A percentile compares a stretch with the other conserved stretches of the same genome.
Evolutionary conservation across 441 rosid species (phyloP).

Genomic region (Erysimum pusillum): DNA sequence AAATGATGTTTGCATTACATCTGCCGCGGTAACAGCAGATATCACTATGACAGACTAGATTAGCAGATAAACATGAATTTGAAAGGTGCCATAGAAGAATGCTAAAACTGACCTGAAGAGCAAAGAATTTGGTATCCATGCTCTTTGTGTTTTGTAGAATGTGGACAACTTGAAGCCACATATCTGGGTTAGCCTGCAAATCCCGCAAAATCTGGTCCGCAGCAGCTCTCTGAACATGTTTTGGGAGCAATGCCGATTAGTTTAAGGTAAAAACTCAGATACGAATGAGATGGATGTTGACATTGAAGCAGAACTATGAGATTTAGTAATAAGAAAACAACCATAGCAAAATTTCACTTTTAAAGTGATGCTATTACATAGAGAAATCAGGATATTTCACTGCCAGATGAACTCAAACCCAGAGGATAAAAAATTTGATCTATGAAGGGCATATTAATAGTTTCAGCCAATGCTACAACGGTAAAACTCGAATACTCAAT

Average conservation of each 20-base stretch:
- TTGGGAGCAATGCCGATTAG: constrained; percentile 22
- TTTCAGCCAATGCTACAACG: neutral
- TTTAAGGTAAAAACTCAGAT: constrained; percentile 11
- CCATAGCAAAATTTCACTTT: constrained; percentile 1
- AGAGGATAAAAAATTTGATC: neutral
- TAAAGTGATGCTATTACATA: neutral
- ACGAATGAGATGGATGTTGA: constrained; percentile 20
- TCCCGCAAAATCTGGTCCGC: constrained; percentile 98
- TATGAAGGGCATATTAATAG: neutral
- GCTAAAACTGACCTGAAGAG: constrained; percentile 79
- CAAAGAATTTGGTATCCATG: constrained; percentile 95
- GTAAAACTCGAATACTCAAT: neutral
- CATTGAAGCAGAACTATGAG: constrained; percentile 19
- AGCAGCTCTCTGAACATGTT: constrained; percentile 76
- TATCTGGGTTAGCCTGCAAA: constrained; percentile 93
- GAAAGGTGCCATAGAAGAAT: constrained; percentile 15
- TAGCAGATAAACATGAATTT: constrained; percentile 8
- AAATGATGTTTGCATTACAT: constrained; percentile 4
- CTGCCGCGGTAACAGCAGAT: constrained; percentile 1
- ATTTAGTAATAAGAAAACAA: neutral
- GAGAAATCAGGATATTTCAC: neutral
- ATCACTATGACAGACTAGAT: constrained; percentile 19
- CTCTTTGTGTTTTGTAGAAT: constrained; percentile 85
- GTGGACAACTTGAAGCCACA: constrained; percentile 99
- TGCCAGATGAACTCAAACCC: constrained; percentile 15